A percentile compares a stretch with the other conserved stretches of the same genome.
These are phyloP conservation scores for Paraphaeosphaeria minitans DNA, from an alignment of 2,329 filamentous ascomycete species.

Conservation along the genomic window DNA sequence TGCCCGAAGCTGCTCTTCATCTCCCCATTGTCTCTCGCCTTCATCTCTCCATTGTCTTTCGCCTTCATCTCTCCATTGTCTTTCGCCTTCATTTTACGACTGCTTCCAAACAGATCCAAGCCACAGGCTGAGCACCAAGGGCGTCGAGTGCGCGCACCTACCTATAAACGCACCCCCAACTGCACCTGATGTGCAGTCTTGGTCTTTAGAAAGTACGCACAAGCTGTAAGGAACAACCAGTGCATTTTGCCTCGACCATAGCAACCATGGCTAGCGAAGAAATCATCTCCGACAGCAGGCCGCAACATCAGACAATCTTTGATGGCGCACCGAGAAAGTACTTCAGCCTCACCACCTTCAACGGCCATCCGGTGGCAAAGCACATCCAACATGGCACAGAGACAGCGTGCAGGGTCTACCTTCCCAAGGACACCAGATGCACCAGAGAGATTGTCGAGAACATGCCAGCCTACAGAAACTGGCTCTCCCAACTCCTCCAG, in stretches of 20 bases:
- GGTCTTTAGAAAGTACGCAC: background rate
- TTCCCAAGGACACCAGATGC: constrained; percentile 2
- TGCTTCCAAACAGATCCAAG: background rate
- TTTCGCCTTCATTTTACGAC: background rate
- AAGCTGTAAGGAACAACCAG: background rate
- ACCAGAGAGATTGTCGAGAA: background rate
- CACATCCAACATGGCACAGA: background rate
- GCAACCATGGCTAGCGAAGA: background rate
- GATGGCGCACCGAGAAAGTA: background rate
- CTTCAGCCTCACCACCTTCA: background rate
- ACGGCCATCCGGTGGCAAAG: background rate
- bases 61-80: background rate
- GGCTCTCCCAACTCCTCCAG: constrained; percentile 57
- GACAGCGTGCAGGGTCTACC: constrained; percentile 4
- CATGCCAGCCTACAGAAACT: constrained; percentile 35
- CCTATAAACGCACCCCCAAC: background rate
- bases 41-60: background rate
- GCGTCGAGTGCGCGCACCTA: background rate
- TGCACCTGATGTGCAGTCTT: background rate
- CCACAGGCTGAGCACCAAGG: background rate
- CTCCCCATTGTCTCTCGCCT: background rate
- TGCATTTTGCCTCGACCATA: background rate
- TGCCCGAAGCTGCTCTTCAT: background rate
- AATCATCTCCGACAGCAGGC: background rate
- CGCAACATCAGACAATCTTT: background rate